phyloP scores from a whole-genome alignment of 768 basidiomycete species.

The Naganishia onofrii region DNA sequence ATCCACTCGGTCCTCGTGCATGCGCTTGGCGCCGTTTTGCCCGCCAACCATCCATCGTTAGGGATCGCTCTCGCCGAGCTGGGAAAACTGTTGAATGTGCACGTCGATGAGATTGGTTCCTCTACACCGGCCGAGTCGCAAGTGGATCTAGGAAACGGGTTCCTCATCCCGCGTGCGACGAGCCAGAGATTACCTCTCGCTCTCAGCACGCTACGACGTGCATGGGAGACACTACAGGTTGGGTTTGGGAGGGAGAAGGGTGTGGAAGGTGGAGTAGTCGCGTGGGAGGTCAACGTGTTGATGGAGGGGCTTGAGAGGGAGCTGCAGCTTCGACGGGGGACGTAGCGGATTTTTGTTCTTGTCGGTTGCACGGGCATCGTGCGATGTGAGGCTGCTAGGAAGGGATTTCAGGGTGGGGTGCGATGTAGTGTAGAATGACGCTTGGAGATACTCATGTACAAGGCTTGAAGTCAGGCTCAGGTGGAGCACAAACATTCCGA shows the following conservation, averaged over 20 bases:
- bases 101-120: conserved; percentile 48
- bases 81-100: conserved; percentile 75
- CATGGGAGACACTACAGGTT: conserved; percentile 62
- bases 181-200: conserved; percentile 62
- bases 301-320: conserved; percentile 69
- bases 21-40: conserved; percentile 61
- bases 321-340: conserved; percentile 51
- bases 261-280: conserved; percentile 64
- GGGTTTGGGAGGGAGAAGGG: conserved; percentile 76
- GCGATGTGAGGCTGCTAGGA: too few relatives aligned
- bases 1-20: conserved; percentile 58
- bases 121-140: neutral
- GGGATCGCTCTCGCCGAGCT: conserved; percentile 73
- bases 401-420: too few relatives aligned
- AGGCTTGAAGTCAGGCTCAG: too few relatives aligned
- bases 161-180: conserved; percentile 65
- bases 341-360: neutral
- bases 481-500: too few relatives aligned
- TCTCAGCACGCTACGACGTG: conserved; percentile 63
- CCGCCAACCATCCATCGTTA: conserved; percentile 70
- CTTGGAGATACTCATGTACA: too few relatives aligned
- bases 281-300: conserved; percentile 53
- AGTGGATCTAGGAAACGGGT: conserved; percentile 45
- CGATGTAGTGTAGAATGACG: too few relatives aligned
- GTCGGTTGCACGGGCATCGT: too few relatives aligned